A percentile compares a stretch with the other conserved stretches of the same genome.
Conservation (phyloP, 768 basidiomycete genomes). For the Podaxis mareebaensis region DNA sequence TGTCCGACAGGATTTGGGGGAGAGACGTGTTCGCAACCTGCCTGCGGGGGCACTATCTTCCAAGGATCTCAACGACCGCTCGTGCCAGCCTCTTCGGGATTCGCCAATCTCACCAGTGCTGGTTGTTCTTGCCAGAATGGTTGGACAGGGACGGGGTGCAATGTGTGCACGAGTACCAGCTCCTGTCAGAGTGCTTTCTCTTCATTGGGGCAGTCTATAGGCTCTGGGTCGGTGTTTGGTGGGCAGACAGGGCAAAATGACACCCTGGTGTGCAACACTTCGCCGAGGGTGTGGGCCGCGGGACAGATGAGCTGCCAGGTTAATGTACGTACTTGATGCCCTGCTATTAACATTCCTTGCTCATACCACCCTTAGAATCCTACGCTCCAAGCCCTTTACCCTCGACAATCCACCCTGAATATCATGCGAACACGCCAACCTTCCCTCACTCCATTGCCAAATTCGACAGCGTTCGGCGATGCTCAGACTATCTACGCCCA, state of each 20-base stretch:
- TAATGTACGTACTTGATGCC: constrained; percentile 50
- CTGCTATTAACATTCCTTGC: background rate
- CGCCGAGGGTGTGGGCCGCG: constrained; percentile 71
- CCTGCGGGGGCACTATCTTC: constrained; percentile 82
- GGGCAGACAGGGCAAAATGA: constrained; percentile 46
- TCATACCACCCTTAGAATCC: constrained; percentile 58
- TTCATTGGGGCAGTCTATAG: constrained; percentile 37
- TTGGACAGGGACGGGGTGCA: constrained; percentile 80
- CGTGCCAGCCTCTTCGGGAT: constrained; percentile 42
- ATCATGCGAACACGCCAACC: constrained; percentile 77
- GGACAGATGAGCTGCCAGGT: constrained; percentile 87
- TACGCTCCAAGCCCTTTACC: constrained; percentile 76
- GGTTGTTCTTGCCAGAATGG: constrained; percentile 71
- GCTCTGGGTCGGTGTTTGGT: constrained; percentile 26
- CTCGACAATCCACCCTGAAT: constrained; percentile 69
- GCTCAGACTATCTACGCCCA: constrained; percentile 62
- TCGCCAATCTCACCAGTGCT: constrained; percentile 66
- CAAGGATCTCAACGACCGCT: constrained; percentile 64
- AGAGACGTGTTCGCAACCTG: constrained; percentile 62
- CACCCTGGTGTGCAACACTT: constrained; percentile 73
- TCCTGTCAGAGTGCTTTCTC: constrained; percentile 71
- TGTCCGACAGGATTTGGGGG: constrained; percentile 88
- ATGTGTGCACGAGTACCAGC: constrained; percentile 68
- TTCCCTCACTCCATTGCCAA: constrained; percentile 66
- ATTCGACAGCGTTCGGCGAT: constrained; percentile 57